These are phyloP conservation scores for Amaranthus palmeri DNA, from an alignment of 148 eudicot genomes.

Conservation along the genomic window DNA sequence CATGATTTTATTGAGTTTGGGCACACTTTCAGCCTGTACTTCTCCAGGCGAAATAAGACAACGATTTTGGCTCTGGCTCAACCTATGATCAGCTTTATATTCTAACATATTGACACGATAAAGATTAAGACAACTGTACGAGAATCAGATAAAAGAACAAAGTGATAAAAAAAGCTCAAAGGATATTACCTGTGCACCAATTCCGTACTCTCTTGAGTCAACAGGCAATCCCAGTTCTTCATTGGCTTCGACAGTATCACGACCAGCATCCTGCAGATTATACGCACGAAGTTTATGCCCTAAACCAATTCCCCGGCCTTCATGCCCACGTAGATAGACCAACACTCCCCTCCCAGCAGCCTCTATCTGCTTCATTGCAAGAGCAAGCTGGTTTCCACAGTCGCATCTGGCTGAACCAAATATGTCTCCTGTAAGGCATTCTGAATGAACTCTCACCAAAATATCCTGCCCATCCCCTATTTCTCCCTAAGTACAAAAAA, in stretches of 20 bases:
- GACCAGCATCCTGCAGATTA: conserved; percentile 45
- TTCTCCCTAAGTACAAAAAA: conserved; percentile 55
- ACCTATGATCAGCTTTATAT: not conserved
- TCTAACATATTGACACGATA: not conserved
- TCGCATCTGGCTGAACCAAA: conserved; percentile 47
- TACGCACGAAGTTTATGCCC: conserved; percentile 51
- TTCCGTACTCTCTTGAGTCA: conserved; percentile 46
- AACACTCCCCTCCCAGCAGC: conserved; percentile 42
- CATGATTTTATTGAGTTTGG: too few relatives aligned
- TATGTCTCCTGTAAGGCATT: conserved; percentile 46
- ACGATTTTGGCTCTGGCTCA: too few relatives aligned
- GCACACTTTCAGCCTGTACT: too few relatives aligned
- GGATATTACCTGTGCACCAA: conserved; percentile 44
- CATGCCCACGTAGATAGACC: conserved; percentile 49
- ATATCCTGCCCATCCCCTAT: conserved; percentile 79
- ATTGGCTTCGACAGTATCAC: conserved; percentile 49
- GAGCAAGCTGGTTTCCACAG: conserved; percentile 46
- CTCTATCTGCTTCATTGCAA: conserved; percentile 44
- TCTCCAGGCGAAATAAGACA: too few relatives aligned
- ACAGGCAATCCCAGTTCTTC: conserved; percentile 44
- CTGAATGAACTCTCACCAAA: conserved; percentile 73
- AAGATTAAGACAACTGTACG: not conserved
- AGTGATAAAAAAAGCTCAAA: not conserved
- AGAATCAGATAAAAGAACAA: not conserved
- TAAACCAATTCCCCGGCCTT: conserved; percentile 45